Evolutionary conservation across 1,284 basidiomycete genomes (phyloP).

Genomic region (Leccinum subrobustum): DNA sequence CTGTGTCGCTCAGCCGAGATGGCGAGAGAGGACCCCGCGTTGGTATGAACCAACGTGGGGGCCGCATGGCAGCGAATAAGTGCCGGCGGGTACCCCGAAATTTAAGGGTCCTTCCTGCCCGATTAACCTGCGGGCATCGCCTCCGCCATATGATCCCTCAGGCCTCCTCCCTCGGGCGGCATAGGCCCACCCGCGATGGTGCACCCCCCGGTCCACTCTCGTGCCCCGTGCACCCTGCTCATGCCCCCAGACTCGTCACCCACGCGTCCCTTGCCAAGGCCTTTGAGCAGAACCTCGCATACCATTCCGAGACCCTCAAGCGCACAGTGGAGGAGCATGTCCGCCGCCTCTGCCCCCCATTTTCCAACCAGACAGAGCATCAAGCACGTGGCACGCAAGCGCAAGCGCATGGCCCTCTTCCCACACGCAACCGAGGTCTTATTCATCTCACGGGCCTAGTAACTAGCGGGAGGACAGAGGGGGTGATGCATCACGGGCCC

Average conservation of each 20-base stretch:
- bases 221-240: neutral
- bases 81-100: too few relatives aligned
- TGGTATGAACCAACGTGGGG: too few relatives aligned
- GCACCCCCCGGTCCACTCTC: slow-evolving; percentile 12
- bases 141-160: too few relatives aligned
- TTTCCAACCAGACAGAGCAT: slow-evolving; percentile 61
- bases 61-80: too few relatives aligned
- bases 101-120: too few relatives aligned
- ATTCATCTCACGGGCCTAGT: too few relatives aligned
- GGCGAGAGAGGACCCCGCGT: too few relatives aligned
- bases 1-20: too few relatives aligned
- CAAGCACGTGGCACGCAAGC: slow-evolving; percentile 67
- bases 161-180: too few relatives aligned
- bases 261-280: slow-evolving; percentile 86
- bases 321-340: slow-evolving; percentile 70
- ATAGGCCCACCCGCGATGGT: slow-evolving; percentile 51
- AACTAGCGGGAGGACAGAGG: too few relatives aligned
- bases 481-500: too few relatives aligned
- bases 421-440: slow-evolving; percentile 44
- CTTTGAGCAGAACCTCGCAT: slow-evolving; percentile 72
- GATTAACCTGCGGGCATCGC: too few relatives aligned
- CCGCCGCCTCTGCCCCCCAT: slow-evolving; percentile 51
- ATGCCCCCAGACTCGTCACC: slow-evolving; percentile 69
- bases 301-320: slow-evolving; percentile 78
- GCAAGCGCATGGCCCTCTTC: slow-evolving; percentile 83